Percentiles rank a stretch among this genome's conserved stretches.
Conservation (phyloP, 805 yeast genomes). For the Allodekkera sacchari region DNA sequence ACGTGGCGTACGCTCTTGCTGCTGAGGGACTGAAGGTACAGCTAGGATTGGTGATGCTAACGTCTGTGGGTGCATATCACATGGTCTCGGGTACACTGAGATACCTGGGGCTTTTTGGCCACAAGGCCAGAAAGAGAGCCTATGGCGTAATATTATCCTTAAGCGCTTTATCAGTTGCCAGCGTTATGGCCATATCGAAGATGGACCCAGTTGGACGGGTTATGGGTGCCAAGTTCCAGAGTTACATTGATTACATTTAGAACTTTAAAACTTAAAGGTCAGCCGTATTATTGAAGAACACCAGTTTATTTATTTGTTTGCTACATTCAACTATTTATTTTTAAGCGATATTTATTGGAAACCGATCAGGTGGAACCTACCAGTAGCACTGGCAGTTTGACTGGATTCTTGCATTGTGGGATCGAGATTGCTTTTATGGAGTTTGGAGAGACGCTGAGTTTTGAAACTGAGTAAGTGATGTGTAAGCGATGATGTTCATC, state of each 20-base stretch:
- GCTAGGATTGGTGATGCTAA: conserved; percentile 17
- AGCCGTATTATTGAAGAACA: background rate
- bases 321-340: too few relatives aligned
- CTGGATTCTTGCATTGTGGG: too few relatives aligned
- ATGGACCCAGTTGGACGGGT: conserved; percentile 1
- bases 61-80: conserved; percentile 42
- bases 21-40: conserved; percentile 4
- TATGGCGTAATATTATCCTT: conserved; percentile 32
- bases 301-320: too few relatives aligned
- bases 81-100: conserved; percentile 42
- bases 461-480: too few relatives aligned
- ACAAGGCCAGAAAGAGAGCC: conserved; percentile 34
- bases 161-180: conserved; percentile 28
- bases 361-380: too few relatives aligned
- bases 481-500: too few relatives aligned
- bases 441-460: too few relatives aligned
- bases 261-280: too few relatives aligned
- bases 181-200: conserved; percentile 21
- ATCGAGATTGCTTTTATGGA: too few relatives aligned
- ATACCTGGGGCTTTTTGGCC: conserved; percentile 33
- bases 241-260: conserved; percentile 2
- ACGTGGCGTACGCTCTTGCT: conserved; percentile 33
- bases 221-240: conserved; percentile 1
- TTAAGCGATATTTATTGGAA: too few relatives aligned
- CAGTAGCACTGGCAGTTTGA: too few relatives aligned